phyloP scores from a whole-genome alignment of 2,329 filamentous ascomycete genomes.

The Pseudopithomyces chartarum region DNA sequence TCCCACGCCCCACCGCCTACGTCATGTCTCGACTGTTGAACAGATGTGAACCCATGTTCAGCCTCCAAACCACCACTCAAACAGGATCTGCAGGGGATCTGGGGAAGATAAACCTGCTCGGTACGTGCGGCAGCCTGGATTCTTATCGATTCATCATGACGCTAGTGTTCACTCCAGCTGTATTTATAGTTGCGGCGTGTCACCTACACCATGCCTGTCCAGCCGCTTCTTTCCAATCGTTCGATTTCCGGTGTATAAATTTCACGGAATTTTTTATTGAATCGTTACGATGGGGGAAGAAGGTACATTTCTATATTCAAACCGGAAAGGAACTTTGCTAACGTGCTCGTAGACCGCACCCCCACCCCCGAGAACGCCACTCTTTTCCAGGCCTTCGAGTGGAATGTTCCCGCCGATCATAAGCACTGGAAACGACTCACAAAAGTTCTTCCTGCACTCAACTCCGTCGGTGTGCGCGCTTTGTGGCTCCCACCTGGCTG shows the following conservation, averaged over 20 bases:
- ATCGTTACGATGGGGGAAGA: constrained; percentile 28
- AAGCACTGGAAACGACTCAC: constrained; percentile 65
- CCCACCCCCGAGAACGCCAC: constrained; percentile 45
- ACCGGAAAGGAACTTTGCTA: background rate
- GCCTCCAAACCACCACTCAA: background rate
- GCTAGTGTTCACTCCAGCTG: background rate
- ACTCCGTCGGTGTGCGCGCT: constrained; percentile 60
- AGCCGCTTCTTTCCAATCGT: background rate
- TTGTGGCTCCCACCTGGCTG: constrained; percentile 73
- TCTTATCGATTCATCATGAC: background rate
- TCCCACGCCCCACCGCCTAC: constrained; percentile 3
- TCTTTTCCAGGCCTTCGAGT: constrained; percentile 74
- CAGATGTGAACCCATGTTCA: background rate
- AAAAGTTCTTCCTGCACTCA: constrained; percentile 58
- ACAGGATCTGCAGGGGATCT: background rate
- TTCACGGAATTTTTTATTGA: background rate
- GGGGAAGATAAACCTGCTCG: constrained; percentile 25
- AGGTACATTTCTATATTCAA: constrained; percentile 21
- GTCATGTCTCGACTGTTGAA: constrained; percentile 1
- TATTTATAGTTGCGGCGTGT: constrained; percentile 11
- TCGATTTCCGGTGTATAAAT: too few species aligned
- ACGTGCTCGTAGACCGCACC: constrained; percentile 27
- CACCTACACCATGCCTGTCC: background rate
- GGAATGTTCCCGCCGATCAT: constrained; percentile 68
- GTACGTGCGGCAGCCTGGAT: constrained; percentile 5